Percentiles rank a stretch among this genome's conserved stretches.
These are phyloP conservation scores for Lecanoromycetidae sp. DNA, from an alignment of 2,329 filamentous ascomycete genomes.

Conservation along the genomic window DNA sequence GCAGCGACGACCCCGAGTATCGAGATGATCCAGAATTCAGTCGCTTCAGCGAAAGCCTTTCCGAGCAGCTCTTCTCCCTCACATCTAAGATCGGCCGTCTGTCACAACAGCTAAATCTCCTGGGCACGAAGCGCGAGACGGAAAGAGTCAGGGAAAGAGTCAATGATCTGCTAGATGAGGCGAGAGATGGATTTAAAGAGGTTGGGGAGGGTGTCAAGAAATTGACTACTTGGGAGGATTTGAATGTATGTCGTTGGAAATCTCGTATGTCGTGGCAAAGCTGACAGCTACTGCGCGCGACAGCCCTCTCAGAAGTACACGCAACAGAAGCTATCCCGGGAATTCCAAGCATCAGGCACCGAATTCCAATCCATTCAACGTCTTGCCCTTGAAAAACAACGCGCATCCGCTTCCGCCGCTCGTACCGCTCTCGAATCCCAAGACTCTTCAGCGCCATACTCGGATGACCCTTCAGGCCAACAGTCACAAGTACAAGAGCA, in stretches of 20 bases:
- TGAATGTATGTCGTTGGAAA: conserved; percentile 47
- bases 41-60: conserved; percentile 66
- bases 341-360: conserved; percentile 76
- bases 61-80: conserved; percentile 65
- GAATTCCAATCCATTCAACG: conserved; percentile 92
- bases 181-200: conserved; percentile 74
- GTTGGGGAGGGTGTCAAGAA: conserved; percentile 91
- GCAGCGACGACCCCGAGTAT: conserved; percentile 62
- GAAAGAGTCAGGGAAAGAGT: conserved; percentile 83
- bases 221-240: conserved; percentile 74
- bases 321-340: conserved; percentile 84
- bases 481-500: conserved; percentile 55
- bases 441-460: conserved; percentile 14
- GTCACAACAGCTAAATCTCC: conserved; percentile 67
- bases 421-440: conserved; percentile 58
- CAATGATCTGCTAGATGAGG: conserved; percentile 75
- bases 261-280: conserved; percentile 5
- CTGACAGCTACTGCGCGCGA: neutral
- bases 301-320: conserved; percentile 88
- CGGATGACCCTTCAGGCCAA: conserved; percentile 14
- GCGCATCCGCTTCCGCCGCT: conserved; percentile 70
- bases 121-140: conserved; percentile 85
- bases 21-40: conserved; percentile 88
- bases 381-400: conserved; percentile 80
- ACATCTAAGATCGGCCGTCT: conserved; percentile 80